Evolutionary conservation across 495 filamentous ascomycete species (phyloP), one percentile per base, ranked within the genome.

Genomic region (Tetracladium marchalianum): DNA sequence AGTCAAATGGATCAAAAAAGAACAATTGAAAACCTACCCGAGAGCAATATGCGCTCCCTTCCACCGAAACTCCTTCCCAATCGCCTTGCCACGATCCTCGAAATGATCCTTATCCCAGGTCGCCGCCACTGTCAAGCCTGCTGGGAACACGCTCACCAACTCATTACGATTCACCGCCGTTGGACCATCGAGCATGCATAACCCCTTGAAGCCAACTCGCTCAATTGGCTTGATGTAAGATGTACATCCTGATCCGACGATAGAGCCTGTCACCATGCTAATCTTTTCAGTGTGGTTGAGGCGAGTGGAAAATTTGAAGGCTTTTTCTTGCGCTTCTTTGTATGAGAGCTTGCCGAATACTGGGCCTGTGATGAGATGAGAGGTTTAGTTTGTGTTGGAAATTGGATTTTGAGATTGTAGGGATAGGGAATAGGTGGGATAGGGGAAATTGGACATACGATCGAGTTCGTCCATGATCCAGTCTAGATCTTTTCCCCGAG

Each of bases 101-200:
- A 88, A 78, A 13, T 93, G 47, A 31, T 46, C 40, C 27, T 27
- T 39, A 33, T 50, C 43, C 67, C 74, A 95, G 1, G 85, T 84
- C 24, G 87, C 85, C 9, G 85, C 87, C n/a, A 80, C 75, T 47
- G 85, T 90, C 56, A 89, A 72, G 19, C 87, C 87, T 3, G 84
- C 78, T 5, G 84, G 76, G 62, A 95, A 95, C 2, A 75, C 84
- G 0, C 85, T 86, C 55, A 76, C 80, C 59, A 84, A 86, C 61
- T 90, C 85, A 27, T 65, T 74, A 63, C 22, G 19, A 11, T 58
- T 47, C 34, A 73, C 62, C 5, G 69, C 69, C 11, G 72, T 53
- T 12, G 72, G 71, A 3, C 70, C 70, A 55, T 76, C 71, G 50
- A 69, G 60, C 1, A 73, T 50, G 51, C 71, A 76, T n/a, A 76